phyloP scores from a whole-genome alignment of 495 filamentous ascomycete species.

The Haplographium delicatum region DNA sequence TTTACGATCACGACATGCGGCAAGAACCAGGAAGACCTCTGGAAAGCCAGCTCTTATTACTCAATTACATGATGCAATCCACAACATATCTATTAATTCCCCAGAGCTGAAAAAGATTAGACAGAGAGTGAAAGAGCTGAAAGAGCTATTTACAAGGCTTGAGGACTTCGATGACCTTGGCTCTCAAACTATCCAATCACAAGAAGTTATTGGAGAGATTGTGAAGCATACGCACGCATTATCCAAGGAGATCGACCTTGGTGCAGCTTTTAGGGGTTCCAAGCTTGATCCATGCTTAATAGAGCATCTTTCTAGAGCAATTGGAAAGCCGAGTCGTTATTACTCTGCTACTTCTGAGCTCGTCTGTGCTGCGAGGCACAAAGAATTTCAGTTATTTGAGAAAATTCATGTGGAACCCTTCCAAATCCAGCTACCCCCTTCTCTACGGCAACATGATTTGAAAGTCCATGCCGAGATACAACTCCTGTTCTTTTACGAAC shows the following conservation, averaged over 20 bases:
- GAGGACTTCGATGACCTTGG: constrained; percentile 5
- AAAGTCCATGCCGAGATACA: constrained; percentile 37
- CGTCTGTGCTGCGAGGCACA: constrained; percentile 24
- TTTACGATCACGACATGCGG: constrained; percentile 15
- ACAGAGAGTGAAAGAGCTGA: constrained; percentile 3
- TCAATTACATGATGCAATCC: constrained; percentile 2
- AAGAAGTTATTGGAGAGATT: constrained; percentile 5
- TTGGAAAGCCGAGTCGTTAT: constrained; percentile 28
- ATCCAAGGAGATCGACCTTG: constrained; percentile 1
- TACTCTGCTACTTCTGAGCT: constrained; percentile 25
- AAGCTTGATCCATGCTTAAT: constrained; percentile 16
- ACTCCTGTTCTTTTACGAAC: constrained; percentile 34
- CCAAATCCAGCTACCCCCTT: constrained; percentile 11
- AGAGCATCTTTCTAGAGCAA: constrained; percentile 22
- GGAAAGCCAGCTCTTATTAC: constrained; percentile 11
- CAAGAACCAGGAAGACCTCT: constrained; percentile 8
- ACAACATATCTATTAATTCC: neutral
- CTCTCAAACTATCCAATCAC: neutral
- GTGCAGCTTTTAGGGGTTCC: constrained; percentile 2
- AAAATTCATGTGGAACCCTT: constrained; percentile 24
- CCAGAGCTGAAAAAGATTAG: neutral
- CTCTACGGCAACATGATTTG: neutral
- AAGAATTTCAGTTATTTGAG: constrained; percentile 21
- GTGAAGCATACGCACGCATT: constrained; percentile 5
- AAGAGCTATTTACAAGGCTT: constrained; percentile 14